These are phyloP conservation scores for Chaetomium globosum DNA, from an alignment of 2,329 filamentous ascomycete species.

Conservation along the genomic window DNA sequence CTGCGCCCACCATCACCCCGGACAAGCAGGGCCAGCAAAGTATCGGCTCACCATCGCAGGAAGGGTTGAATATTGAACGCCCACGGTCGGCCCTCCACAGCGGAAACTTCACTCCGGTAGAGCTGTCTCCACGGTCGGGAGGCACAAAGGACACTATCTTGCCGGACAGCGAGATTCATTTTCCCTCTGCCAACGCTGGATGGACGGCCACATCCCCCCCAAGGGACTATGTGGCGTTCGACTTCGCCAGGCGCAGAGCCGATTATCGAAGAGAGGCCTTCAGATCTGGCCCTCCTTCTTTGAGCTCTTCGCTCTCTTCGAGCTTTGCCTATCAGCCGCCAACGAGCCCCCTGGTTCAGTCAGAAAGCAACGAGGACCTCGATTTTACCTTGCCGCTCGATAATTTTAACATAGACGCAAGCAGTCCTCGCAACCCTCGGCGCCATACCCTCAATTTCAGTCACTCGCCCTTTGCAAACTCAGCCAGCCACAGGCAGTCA, in stretches of 20 bases:
- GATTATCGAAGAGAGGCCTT: conserved; percentile 44
- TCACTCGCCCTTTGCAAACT: conserved; percentile 40
- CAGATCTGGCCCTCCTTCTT: conserved; percentile 56
- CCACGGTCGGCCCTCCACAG: conserved; percentile 76
- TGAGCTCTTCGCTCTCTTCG: conserved; percentile 73
- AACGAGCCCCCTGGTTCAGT: conserved; percentile 89
- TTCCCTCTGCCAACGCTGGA: conserved; percentile 34
- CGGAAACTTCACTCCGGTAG: conserved; percentile 63
- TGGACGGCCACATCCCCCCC: conserved; percentile 63
- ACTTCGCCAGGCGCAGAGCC: conserved; percentile 45
- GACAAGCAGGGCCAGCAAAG: conserved; percentile 47
- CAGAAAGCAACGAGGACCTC: conserved; percentile 79
- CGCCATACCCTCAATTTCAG: conserved; percentile 74
- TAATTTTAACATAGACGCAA: conserved; percentile 52
- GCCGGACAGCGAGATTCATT: conserved; percentile 20
- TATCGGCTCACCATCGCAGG: conserved; percentile 50
- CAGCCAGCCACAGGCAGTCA: conserved; percentile 40
- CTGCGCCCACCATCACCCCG: conserved; percentile 53
- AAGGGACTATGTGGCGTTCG: conserved; percentile 53
- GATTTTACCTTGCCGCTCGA: conserved; percentile 62
- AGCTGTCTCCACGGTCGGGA: conserved; percentile 36
- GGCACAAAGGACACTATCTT: conserved; percentile 30
- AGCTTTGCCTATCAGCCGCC: conserved; percentile 85
- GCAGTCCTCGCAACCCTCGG: conserved; percentile 49
- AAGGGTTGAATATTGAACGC: conserved; percentile 71